phyloP scores from a whole-genome alignment of 805 yeast genomes.

The Yamadazyma sp. region DNA sequence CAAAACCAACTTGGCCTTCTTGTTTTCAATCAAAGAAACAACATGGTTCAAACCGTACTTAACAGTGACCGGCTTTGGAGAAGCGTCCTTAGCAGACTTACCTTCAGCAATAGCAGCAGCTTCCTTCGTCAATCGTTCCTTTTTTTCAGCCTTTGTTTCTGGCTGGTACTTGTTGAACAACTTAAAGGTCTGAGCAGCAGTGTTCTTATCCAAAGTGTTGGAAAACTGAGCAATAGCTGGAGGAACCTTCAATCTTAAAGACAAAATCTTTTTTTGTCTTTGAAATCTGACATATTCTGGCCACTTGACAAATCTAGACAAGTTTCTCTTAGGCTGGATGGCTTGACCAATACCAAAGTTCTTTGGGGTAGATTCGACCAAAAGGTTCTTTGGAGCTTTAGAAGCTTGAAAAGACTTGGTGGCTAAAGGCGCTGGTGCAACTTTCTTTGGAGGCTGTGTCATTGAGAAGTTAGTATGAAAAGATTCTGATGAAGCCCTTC shows the following conservation, averaged over 20 bases:
- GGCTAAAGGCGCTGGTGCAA: conserved; percentile 49
- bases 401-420: conserved; percentile 26
- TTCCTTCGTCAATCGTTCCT: conserved; percentile 97
- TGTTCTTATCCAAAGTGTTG: conserved; percentile 95
- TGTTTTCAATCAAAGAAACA: conserved; percentile 95
- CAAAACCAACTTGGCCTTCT: conserved; percentile 95
- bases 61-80: conserved; percentile 94
- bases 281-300: conserved; percentile 97
- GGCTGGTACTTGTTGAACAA: conserved; percentile 99
- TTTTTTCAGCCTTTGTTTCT: conserved; percentile 96
- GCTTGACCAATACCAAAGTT: conserved; percentile 96
- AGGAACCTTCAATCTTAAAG: conserved; percentile 97
- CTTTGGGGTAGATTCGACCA: conserved; percentile 86
- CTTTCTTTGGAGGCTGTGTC: conserved; percentile 59
- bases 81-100: conserved; percentile 93
- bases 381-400: conserved; percentile 64
- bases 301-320: conserved; percentile 98
- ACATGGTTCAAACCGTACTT: conserved; percentile 99
- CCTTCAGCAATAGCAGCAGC: conserved; percentile 99
- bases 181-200: conserved; percentile 96
- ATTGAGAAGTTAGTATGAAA: conserved; percentile 38
- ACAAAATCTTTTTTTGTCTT: conserved; percentile 97
- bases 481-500: conserved; percentile 11
- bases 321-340: conserved; percentile 93
- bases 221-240: conserved; percentile 98